A percentile compares a stretch with the other conserved stretches of the same genome.
These are phyloP conservation scores for Neofusicoccum umdonicola DNA, from an alignment of 2,329 filamentous ascomycete species.

Conservation along the genomic window DNA sequence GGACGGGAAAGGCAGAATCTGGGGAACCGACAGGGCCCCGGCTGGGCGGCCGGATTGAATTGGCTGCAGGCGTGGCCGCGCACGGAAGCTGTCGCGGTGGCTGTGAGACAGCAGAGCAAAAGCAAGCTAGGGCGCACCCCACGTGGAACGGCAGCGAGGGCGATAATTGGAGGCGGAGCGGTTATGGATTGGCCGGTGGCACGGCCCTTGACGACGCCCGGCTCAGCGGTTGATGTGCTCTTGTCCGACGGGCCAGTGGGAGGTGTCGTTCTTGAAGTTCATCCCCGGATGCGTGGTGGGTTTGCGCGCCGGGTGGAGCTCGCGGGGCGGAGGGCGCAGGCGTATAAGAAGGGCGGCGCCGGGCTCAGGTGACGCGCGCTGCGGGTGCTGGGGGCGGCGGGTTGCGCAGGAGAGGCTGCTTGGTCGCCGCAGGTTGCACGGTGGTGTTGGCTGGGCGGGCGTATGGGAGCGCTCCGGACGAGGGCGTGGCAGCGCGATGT, in stretches of 20 bases:
- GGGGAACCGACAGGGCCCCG: conserved; percentile 1
- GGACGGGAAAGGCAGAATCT: conserved; percentile 5
- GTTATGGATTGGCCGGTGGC: neutral
- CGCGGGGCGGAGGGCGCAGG: neutral
- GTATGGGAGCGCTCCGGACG: neutral
- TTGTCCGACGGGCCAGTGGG: conserved; percentile 47
- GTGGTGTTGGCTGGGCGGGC: neutral
- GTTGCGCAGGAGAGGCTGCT: conserved; percentile 1
- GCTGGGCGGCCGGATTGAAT: conserved; percentile 7
- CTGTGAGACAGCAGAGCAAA: conserved; percentile 8
- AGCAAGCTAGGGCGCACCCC: conserved; percentile 9
- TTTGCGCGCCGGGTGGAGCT: neutral
- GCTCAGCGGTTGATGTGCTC: conserved; percentile 44
- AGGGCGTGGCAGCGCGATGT: neutral
- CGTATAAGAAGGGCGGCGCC: neutral
- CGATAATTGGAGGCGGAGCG: neutral
- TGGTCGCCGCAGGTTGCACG: neutral
- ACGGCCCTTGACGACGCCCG: conserved; percentile 7
- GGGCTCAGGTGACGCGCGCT: conserved; percentile 4
- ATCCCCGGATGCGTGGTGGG: conserved; percentile 28
- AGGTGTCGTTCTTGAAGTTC: conserved; percentile 43
- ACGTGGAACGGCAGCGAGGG: neutral
- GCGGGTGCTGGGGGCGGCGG: neutral
- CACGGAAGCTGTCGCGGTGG: neutral
- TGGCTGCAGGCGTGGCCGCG: neutral